These are phyloP conservation scores for Ascodesmis nigricans DNA, from an alignment of 495 filamentous ascomycete species.

Conservation along the genomic window DNA sequence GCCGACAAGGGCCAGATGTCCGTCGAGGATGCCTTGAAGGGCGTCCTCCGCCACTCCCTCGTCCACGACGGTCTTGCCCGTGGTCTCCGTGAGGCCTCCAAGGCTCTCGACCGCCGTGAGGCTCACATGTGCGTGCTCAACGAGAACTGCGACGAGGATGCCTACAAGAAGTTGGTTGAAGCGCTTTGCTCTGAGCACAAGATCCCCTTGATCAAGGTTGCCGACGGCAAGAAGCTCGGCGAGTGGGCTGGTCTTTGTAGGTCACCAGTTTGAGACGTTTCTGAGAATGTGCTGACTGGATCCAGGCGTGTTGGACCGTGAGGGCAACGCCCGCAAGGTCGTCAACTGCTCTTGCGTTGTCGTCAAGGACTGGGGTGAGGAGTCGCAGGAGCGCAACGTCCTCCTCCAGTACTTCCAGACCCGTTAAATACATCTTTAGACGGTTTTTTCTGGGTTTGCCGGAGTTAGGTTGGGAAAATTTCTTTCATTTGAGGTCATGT, in stretches of 20 bases:
- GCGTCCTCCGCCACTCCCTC: conserved; percentile 87
- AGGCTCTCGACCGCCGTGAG: conserved; percentile 91
- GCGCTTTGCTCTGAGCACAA: conserved; percentile 96
- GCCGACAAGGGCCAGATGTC: conserved; percentile 78
- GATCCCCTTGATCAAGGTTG: conserved; percentile 98
- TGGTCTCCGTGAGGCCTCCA: conserved; percentile 89
- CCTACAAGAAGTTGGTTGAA: conserved; percentile 99
- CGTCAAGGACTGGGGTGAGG: conserved; percentile 98
- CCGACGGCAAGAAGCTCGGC: conserved; percentile 96
- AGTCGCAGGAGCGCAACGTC: conserved; percentile 90
- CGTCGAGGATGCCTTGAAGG: conserved; percentile 92
- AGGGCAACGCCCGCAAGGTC: conserved; percentile 97
- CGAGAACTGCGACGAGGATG: conserved; percentile 98
- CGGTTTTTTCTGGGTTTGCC: neutral
- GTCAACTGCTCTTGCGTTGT: conserved; percentile 99
- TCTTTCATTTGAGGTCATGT: too few species aligned
- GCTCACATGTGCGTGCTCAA: conserved; percentile 99
- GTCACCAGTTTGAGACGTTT: conserved; percentile 24
- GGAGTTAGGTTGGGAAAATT: too few species aligned
- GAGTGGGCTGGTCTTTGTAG: conserved; percentile 99
- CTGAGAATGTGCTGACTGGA: neutral
- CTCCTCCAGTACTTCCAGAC: conserved; percentile 99
- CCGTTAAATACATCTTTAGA: conserved; percentile 12
- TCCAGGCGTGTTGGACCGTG: conserved; percentile 85
- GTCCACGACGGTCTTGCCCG: conserved; percentile 99